Evolutionary conservation across 2,329 filamentous ascomycete genomes (phyloP), one percentile per base, ranked within the genome.

Genomic region (Ascochyta fabae): DNA sequence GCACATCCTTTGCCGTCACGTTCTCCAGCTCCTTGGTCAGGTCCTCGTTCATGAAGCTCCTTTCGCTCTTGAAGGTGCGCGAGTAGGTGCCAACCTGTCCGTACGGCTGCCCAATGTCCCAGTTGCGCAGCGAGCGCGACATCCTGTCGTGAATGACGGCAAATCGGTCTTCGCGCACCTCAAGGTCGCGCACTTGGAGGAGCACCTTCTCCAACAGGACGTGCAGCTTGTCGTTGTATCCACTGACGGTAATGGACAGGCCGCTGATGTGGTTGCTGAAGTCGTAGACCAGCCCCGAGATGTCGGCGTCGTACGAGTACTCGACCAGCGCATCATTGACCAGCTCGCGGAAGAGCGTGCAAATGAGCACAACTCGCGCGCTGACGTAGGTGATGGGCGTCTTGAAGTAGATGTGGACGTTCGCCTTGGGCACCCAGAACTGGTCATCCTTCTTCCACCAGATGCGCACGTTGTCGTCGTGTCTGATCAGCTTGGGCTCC

Each of bases 391-490:
- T 87, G 41, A 96, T 77, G 0, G 92, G 90, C 56, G 88, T 96
- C 66, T 88, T 86, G 62, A 96, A 83, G 64, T 88, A 91, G 61
- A 96, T 86, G 62, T 92, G 85, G 16, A 98, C 80, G 56, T 92
- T 95, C 3, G 91, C 95, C 75, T 96, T 96, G 8, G 95, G 95
- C 9, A 98, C 95, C 93, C 94, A 98, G 77, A 98, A 99, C 0
- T 88, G 92, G 67, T 99, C 95, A 68, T 99, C 95, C 78, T 98
- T 98, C 81, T 99, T 99, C 81, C 88, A 97, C 95, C 95, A 99
- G 3, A 91, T 89, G 27, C 93, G 87, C 0, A 91, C 87, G 31
- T 87, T 80, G 6, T 88, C 83, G 64, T 97, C 94, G 66, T 96
- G 92, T 63, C 93, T 88, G 59, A 99, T 88, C 23, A 99, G 81